These are phyloP conservation scores for Kingdonia uniflora DNA, from an alignment of 164 flowering plant genomes.

Conservation along the genomic window DNA sequence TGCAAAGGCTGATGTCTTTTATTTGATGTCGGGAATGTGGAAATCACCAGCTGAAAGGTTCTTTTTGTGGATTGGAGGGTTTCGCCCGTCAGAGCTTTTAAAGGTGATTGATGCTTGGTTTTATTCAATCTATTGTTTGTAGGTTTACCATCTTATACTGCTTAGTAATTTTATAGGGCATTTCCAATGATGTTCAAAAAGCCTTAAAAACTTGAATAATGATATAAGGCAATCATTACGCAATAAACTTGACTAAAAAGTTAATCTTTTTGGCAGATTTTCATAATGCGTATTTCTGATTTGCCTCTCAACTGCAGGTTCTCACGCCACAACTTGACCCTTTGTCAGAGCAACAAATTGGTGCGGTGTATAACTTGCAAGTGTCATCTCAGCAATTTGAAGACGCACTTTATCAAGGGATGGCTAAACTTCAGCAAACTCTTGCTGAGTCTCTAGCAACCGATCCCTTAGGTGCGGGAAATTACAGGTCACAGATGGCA, in stretches of 20 bases:
- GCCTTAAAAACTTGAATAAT: too few relatives aligned
- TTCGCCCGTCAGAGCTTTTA: slow-evolving; percentile 88
- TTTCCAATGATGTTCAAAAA: too few relatives aligned
- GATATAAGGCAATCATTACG: too few relatives aligned
- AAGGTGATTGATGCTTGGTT: slow-evolving; percentile 36
- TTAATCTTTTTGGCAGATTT: too few relatives aligned
- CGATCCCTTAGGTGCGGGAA: slow-evolving; percentile 44
- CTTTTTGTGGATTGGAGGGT: slow-evolving; percentile 96
- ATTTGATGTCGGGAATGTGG: slow-evolving; percentile 88
- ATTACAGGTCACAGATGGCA: slow-evolving; percentile 45
- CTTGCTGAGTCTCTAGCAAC: slow-evolving; percentile 49
- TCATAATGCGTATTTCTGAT: too few relatives aligned
- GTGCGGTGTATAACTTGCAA: slow-evolving; percentile 41
- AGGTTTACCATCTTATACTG: too few relatives aligned
- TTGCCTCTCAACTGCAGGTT: slow-evolving; percentile 44
- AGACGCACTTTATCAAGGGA: slow-evolving; percentile 90
- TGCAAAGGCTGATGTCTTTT: slow-evolving; percentile 81
- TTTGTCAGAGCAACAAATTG: slow-evolving; percentile 53
- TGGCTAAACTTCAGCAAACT: slow-evolving; percentile 74
- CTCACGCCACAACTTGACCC: slow-evolving; percentile 62
- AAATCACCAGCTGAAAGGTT: slow-evolving; percentile 72
- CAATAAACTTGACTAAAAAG: too few relatives aligned
- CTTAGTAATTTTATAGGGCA: too few relatives aligned
- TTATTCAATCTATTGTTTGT: not conserved
- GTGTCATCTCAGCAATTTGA: slow-evolving; percentile 93